Percentiles rank a stretch among this genome's conserved stretches.
Evolutionary conservation across 1,284 basidiomycete species (phyloP).

Genomic region (Inonotus obliquus): DNA sequence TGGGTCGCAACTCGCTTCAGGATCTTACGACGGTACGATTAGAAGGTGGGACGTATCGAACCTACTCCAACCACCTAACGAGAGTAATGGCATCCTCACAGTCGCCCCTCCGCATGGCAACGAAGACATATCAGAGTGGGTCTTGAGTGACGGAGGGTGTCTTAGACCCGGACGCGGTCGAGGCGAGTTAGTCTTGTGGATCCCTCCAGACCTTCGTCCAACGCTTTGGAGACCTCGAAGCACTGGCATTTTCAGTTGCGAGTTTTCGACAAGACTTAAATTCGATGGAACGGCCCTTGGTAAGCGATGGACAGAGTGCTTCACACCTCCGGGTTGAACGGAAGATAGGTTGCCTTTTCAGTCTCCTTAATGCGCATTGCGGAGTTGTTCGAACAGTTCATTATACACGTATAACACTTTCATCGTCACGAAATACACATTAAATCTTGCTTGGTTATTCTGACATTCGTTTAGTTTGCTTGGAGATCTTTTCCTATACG

Average conservation of each 20-base stretch:
- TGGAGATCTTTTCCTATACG: too few relatives aligned
- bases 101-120: background rate
- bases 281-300: background rate
- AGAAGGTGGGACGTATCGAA: background rate
- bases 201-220: background rate
- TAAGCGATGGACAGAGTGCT: background rate
- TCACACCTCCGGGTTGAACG: background rate
- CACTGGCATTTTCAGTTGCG: background rate
- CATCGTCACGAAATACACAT: too few relatives aligned
- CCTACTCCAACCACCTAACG: background rate
- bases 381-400: too few relatives aligned
- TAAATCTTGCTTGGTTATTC: too few relatives aligned
- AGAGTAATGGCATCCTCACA: background rate
- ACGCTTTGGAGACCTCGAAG: background rate
- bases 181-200: background rate
- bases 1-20: background rate
- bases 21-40: slow-evolving; percentile 1
- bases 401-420: too few relatives aligned
- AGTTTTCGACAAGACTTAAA: background rate
- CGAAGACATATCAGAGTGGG: background rate
- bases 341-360: too few relatives aligned
- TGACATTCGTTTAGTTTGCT: too few relatives aligned
- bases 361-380: too few relatives aligned
- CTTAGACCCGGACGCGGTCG: background rate
- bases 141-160: background rate